These are phyloP conservation scores for Macrophomina tecta DNA, from an alignment of 2,329 filamentous ascomycete genomes.

Conservation along the genomic window DNA sequence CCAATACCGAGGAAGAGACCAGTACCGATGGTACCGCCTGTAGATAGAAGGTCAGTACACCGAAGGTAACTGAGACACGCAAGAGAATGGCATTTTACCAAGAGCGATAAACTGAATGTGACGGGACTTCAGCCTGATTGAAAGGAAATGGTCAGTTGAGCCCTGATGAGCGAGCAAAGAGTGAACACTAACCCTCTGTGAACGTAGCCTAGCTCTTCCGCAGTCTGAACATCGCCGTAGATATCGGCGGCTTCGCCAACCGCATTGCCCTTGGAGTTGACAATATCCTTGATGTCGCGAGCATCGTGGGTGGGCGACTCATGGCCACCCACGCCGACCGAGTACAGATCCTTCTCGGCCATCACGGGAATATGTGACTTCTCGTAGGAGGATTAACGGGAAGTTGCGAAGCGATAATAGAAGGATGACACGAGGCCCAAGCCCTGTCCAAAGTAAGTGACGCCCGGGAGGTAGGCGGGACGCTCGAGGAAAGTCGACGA, in stretches of 20 bases:
- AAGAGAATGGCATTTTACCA: slow-evolving; percentile 37
- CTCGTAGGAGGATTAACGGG: neutral
- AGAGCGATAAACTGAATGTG: slow-evolving; percentile 65
- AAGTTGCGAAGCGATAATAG: neutral
- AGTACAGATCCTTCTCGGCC: slow-evolving; percentile 21
- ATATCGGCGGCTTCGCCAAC: slow-evolving; percentile 58
- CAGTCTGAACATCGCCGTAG: slow-evolving; percentile 58
- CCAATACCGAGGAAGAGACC: slow-evolving; percentile 29
- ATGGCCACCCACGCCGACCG: slow-evolving; percentile 1
- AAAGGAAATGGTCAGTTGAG: neutral
- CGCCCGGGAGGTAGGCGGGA: neutral
- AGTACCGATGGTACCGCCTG: slow-evolving; percentile 28
- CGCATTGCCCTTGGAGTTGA: slow-evolving; percentile 35
- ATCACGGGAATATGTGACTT: neutral
- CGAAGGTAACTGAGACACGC: neutral
- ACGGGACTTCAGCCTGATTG: slow-evolving; percentile 54
- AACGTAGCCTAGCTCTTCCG: slow-evolving; percentile 60
- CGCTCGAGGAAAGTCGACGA: neutral
- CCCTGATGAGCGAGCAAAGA: neutral
- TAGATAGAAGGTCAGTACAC: neutral
- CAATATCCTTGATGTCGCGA: slow-evolving; percentile 35
- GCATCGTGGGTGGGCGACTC: slow-evolving; percentile 10
- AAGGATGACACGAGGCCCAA: neutral
- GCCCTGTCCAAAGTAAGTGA: slow-evolving; percentile 4
- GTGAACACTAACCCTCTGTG: slow-evolving; percentile 50